Conservation (phyloP, 2,329 filamentous ascomycete genomes). For the Tetracladium maxilliforme region DNA sequence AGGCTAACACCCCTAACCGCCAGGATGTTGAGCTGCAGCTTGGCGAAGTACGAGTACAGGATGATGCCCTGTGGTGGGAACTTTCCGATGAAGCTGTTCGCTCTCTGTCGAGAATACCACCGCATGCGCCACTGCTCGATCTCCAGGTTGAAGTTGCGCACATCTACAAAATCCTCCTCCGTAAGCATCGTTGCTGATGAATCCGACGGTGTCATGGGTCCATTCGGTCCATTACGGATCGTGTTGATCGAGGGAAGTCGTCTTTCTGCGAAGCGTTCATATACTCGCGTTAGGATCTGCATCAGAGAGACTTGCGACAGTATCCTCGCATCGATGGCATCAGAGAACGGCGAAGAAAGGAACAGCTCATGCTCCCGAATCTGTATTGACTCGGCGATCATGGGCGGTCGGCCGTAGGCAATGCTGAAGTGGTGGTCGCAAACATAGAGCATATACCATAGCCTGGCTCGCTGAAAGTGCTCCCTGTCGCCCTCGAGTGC, state of each 20-base stretch:
- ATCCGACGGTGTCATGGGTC: too few species aligned
- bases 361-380: conserved; percentile 42
- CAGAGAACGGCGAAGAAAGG: conserved; percentile 30
- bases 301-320: conserved; percentile 45
- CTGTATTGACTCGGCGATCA: conserved; percentile 40
- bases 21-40: conserved; percentile 15
- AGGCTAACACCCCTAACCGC: conserved; percentile 5
- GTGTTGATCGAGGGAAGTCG: too few species aligned
- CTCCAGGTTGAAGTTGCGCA: conserved; percentile 22
- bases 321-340: conserved; percentile 37
- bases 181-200: too few species aligned
- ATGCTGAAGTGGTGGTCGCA: conserved; percentile 54
- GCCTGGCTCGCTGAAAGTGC: conserved; percentile 36
- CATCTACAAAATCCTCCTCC: conserved; percentile 18
- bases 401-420: conserved; percentile 44
- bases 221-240: too few species aligned
- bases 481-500: conserved; percentile 28
- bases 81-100: conserved; percentile 13
- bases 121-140: conserved; percentile 24
- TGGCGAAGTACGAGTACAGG: conserved; percentile 11
- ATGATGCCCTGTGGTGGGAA: conserved; percentile 8
- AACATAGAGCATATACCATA: conserved; percentile 51
- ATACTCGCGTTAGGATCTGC: conserved; percentile 42
- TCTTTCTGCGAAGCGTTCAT: too few species aligned
- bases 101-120: conserved; percentile 15